Percentiles rank a stretch among this genome's conserved stretches.
Conservation (phyloP, 2,329 filamentous ascomycete species). For the Venturia effusa region DNA sequence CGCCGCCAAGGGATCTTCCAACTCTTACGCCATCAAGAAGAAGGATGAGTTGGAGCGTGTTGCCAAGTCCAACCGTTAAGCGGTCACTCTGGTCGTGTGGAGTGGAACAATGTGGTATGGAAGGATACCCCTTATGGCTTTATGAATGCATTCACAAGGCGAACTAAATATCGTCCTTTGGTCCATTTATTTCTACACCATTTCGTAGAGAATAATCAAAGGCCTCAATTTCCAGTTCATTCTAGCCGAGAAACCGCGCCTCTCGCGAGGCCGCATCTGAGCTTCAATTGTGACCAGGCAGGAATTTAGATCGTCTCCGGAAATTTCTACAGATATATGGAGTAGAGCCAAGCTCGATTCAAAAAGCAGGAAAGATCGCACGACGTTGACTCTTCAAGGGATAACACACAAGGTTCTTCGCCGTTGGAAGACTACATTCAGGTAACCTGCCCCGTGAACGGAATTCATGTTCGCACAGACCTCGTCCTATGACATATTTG, state of each 20-base stretch:
- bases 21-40: constrained; percentile 99
- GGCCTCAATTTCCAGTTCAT: not conserved
- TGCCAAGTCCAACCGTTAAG: constrained; percentile 99
- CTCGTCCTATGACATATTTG: not conserved
- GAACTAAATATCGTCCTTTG: not conserved
- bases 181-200: not conserved
- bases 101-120: not conserved
- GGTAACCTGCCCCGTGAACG: not conserved
- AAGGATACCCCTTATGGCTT: not conserved
- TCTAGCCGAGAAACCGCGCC: not conserved
- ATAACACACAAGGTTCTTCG: not conserved
- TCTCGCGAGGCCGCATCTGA: not conserved
- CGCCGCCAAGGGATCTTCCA: constrained; percentile 99
- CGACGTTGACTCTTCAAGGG: not conserved
- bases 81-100: not conserved
- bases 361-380: not conserved
- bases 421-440: not conserved
- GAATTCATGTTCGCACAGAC: not conserved
- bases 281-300: not conserved
- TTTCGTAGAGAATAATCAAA: not conserved
- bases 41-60: constrained; percentile 99
- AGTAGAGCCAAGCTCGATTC: not conserved
- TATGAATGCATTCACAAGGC: not conserved
- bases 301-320: not conserved
- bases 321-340: not conserved